Conservation (phyloP, 768 basidiomycete genomes). For the Lactarius akahatsu region DNA sequence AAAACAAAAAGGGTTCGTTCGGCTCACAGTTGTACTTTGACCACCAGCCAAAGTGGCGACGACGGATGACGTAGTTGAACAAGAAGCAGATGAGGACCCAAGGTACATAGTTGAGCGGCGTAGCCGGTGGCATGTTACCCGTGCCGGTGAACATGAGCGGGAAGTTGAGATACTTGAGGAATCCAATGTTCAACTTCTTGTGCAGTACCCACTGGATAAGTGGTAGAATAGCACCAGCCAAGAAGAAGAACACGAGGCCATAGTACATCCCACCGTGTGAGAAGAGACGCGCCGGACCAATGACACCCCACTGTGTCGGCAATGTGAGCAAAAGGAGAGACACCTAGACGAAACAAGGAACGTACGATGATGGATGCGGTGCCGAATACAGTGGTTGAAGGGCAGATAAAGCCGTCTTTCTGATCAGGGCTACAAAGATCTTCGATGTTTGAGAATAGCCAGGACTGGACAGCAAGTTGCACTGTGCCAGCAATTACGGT, state of each 20-base stretch:
- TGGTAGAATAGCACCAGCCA: constrained; percentile 66
- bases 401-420: constrained; percentile 68
- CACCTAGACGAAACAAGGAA: neutral
- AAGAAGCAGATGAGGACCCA: constrained; percentile 40
- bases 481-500: constrained; percentile 67
- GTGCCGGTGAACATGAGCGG: constrained; percentile 45
- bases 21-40: constrained; percentile 39
- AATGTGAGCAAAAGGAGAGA: neutral
- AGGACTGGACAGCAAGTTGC: constrained; percentile 73
- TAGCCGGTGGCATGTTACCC: constrained; percentile 43
- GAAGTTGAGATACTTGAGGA: constrained; percentile 61
- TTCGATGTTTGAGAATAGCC: constrained; percentile 71
- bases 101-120: constrained; percentile 42
- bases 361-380: constrained; percentile 75
- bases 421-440: constrained; percentile 56
- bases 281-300: constrained; percentile 57
- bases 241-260: constrained; percentile 71
- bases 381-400: constrained; percentile 68
- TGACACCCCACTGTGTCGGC: constrained; percentile 51
- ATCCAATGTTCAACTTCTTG: constrained; percentile 7
- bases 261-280: constrained; percentile 12
- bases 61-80: constrained; percentile 41
- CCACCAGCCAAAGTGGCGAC: constrained; percentile 42
- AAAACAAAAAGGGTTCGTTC: constrained; percentile 14
- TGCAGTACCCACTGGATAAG: constrained; percentile 51